Conservation (phyloP, 2,329 filamentous ascomycete species). For the Rhinocladiella similis region DNA sequence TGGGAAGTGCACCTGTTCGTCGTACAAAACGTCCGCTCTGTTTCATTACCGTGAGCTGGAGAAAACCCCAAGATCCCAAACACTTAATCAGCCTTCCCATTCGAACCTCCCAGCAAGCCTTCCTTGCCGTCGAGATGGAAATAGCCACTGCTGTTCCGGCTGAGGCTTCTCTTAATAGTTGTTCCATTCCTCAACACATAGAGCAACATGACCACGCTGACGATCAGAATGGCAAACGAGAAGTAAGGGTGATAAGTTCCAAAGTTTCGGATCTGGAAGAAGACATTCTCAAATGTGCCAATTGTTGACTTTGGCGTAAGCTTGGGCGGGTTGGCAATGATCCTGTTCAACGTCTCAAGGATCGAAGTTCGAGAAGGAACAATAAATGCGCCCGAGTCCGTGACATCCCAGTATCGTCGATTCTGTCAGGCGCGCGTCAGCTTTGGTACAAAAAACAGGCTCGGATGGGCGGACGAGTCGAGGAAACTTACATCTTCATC, state of each 20-base stretch:
- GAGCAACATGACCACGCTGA: slow-evolving; percentile 37
- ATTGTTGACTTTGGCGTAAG: slow-evolving; percentile 52
- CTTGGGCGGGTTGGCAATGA: slow-evolving; percentile 50
- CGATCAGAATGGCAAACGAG: slow-evolving; percentile 40
- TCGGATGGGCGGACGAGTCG: slow-evolving; percentile 8
- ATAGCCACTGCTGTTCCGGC: slow-evolving; percentile 41
- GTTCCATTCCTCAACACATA: slow-evolving; percentile 33
- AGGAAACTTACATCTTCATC: slow-evolving; percentile 81
- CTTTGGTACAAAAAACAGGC: too few species aligned
- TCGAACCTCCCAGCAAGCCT: slow-evolving; percentile 40
- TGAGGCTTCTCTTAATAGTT: slow-evolving; percentile 27
- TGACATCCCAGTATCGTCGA: slow-evolving; percentile 92
- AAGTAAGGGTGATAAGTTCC: slow-evolving; percentile 45
- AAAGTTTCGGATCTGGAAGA: slow-evolving; percentile 47
- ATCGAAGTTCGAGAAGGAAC: slow-evolving; percentile 87
- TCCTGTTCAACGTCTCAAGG: slow-evolving; percentile 69
- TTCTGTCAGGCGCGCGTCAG: slow-evolving; percentile 55
- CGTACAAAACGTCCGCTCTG: too few species aligned
- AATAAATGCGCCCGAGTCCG: slow-evolving; percentile 85
- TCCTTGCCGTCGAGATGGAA: slow-evolving; percentile 52
- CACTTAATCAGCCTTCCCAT: slow-evolving; percentile 49
- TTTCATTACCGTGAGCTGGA: neutral
- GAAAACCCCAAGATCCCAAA: neutral
- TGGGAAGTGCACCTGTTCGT: too few species aligned
- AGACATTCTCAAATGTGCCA: slow-evolving; percentile 46